phyloP scores from a whole-genome alignment of 2,329 filamentous ascomycete species.

The Metarhizium anisopliae region DNA sequence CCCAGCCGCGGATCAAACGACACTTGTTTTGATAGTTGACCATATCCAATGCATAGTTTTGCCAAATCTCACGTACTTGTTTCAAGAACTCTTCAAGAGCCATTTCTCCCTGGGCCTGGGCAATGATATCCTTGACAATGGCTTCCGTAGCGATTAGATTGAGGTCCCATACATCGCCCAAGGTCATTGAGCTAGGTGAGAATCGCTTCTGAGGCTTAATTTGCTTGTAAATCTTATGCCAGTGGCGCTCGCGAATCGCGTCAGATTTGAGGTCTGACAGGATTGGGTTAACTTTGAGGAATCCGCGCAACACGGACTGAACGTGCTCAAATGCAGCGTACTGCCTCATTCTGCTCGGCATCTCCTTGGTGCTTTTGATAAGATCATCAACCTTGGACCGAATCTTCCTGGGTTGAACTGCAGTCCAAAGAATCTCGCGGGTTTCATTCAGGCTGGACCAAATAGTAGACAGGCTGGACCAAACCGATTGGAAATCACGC shows the following conservation, averaged over 20 bases:
- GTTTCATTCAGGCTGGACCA: slow-evolving; percentile 96
- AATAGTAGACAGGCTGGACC: slow-evolving; percentile 89
- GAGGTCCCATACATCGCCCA: slow-evolving; percentile 98
- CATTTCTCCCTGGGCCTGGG: slow-evolving; percentile 96
- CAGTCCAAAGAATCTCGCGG: slow-evolving; percentile 87
- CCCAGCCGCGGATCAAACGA: slow-evolving; percentile 92
- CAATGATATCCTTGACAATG: slow-evolving; percentile 85
- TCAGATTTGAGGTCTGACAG: slow-evolving; percentile 91
- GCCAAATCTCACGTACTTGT: slow-evolving; percentile 94
- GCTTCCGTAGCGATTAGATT: slow-evolving; percentile 81
- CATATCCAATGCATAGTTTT: slow-evolving; percentile 86
- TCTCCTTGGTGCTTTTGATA: slow-evolving; percentile 97
- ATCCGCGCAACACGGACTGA: slow-evolving; percentile 77
- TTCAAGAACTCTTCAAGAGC: slow-evolving; percentile 95
- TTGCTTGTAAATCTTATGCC: slow-evolving; percentile 95
- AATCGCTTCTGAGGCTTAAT: slow-evolving; percentile 89
- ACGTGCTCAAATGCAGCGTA: slow-evolving; percentile 99
- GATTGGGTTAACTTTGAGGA: slow-evolving; percentile 84
- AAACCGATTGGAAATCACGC: slow-evolving; percentile 97
- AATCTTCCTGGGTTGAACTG: slow-evolving; percentile 89
- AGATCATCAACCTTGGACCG: slow-evolving; percentile 81
- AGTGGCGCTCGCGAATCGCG: slow-evolving; percentile 91
- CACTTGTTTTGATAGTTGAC: slow-evolving; percentile 98
- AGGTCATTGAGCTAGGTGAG: slow-evolving; percentile 84
- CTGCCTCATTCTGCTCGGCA: slow-evolving; percentile 97